Conservation (phyloP, 192 early-diverging fungal genomes). For the Phlyctochytrium bullatum region DNA sequence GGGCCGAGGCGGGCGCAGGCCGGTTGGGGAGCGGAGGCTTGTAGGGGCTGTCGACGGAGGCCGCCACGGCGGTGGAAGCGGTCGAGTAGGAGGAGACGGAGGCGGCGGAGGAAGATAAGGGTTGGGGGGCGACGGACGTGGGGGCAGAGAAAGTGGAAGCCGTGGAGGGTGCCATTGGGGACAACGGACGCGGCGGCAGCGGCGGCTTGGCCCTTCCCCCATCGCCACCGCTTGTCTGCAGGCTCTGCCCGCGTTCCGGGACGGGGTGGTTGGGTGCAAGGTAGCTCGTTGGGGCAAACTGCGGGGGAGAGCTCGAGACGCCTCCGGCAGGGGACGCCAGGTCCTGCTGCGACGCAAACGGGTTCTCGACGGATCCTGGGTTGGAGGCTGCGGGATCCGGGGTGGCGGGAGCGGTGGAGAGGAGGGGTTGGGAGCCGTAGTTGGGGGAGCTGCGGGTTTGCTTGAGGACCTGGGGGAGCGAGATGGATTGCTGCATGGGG, state of each 20-base stretch:
- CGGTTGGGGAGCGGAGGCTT: no score
- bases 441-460: not conserved
- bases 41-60: no score
- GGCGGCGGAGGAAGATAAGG: not conserved
- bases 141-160: slow-evolving; percentile 3
- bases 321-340: no score
- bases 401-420: not conserved
- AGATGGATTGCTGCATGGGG: slow-evolving; percentile 1
- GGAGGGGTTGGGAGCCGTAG: not conserved
- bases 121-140: not conserved
- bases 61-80: no score
- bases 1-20: no score
- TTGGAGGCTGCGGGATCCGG: slow-evolving; percentile 2
- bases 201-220: no score
- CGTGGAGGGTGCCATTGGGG: not conserved
- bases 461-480: not conserved
- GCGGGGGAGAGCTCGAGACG: no score
- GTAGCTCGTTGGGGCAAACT: not conserved
- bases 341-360: not conserved
- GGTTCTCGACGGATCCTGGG: not conserved
- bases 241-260: not conserved
- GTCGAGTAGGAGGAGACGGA: not conserved
- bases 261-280: not conserved
- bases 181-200: slow-evolving; percentile 10
- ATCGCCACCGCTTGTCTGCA: not conserved